phyloP scores from a whole-genome alignment of 1,284 basidiomycete genomes.

The Melampsora larici-populina region DNA sequence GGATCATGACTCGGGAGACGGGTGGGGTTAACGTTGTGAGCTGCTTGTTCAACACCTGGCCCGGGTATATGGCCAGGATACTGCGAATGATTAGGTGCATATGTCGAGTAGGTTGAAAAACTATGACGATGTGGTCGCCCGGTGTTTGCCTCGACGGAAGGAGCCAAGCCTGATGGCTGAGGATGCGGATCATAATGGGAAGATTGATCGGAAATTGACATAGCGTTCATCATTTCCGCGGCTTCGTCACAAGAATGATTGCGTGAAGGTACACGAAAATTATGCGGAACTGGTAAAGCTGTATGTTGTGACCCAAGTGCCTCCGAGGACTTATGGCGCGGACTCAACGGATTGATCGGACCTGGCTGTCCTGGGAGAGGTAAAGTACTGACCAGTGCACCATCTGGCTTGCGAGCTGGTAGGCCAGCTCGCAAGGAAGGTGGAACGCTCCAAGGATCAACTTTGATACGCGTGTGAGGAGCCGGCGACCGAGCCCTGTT shows the following conservation, averaged over 20 bases:
- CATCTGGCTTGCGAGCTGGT: neutral
- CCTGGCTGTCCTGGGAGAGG: constrained; percentile 31
- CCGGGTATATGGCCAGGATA: constrained; percentile 5
- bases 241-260: constrained; percentile 32
- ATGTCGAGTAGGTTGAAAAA: constrained; percentile 25
- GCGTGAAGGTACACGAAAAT: constrained; percentile 28
- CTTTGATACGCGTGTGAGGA: neutral
- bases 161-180: neutral
- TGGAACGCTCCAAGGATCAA: constrained; percentile 16
- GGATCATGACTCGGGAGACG: neutral
- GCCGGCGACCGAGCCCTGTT: constrained; percentile 14
- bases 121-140: constrained; percentile 37
- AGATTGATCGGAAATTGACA: constrained; percentile 20
- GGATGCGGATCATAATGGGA: constrained; percentile 22
- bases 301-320: constrained; percentile 22
- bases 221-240: constrained; percentile 2
- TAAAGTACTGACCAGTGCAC: neutral
- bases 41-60: neutral
- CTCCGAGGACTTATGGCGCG: constrained; percentile 25
- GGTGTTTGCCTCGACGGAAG: neutral
- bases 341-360: constrained; percentile 6
- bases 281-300: constrained; percentile 1
- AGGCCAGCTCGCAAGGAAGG: constrained; percentile 5
- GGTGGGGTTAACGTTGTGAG: neutral
- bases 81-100: constrained; percentile 8